A percentile compares a stretch with the other conserved stretches of the same genome.
phyloP scores from a whole-genome alignment of 1,284 basidiomycete species.

The Pseudozyma flocculosa region DNA sequence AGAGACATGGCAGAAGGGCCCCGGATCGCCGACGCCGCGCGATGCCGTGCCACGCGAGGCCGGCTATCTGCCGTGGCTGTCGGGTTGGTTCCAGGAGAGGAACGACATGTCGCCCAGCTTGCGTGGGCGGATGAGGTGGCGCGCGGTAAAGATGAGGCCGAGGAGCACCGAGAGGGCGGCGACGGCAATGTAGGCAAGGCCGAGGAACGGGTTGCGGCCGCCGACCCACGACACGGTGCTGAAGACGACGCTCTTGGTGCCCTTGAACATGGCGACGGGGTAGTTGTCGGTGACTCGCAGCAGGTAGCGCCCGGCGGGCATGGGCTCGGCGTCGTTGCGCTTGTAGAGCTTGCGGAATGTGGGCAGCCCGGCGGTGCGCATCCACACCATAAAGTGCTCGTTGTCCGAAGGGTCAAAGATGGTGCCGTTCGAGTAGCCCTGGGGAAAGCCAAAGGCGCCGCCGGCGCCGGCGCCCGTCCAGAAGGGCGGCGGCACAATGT shows the following conservation, averaged over 20 bases:
- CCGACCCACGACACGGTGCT: slow-evolving; percentile 98
- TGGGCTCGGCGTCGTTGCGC: slow-evolving; percentile 76
- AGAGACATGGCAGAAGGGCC: background rate
- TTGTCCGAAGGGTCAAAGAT: slow-evolving; percentile 76
- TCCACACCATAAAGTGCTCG: slow-evolving; percentile 99
- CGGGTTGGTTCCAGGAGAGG: slow-evolving; percentile 54
- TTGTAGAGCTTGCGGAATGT: slow-evolving; percentile 95
- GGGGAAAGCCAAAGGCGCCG: slow-evolving; percentile 64
- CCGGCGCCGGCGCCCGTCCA: slow-evolving; percentile 62
- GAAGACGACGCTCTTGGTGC: slow-evolving; percentile 94
- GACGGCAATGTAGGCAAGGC: slow-evolving; percentile 91
- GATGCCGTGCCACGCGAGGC: too few relatives aligned
- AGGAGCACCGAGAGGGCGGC: slow-evolving; percentile 83
- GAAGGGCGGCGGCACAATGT: slow-evolving; percentile 89
- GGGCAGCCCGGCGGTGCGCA: slow-evolving; percentile 93
- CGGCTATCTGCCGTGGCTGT: slow-evolving; percentile 1
- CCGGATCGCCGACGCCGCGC: too few relatives aligned
- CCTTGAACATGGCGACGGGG: slow-evolving; percentile 85
- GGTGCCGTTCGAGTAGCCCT: slow-evolving; percentile 69
- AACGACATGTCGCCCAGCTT: slow-evolving; percentile 63
- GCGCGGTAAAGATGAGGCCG: slow-evolving; percentile 81
- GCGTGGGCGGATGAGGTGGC: slow-evolving; percentile 90
- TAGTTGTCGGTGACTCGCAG: slow-evolving; percentile 84
- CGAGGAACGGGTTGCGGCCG: slow-evolving; percentile 94
- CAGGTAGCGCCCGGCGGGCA: slow-evolving; percentile 75